Base-by-base conservation (phyloP, 2,329 filamentous ascomycete species). In the Colletotrichum trifolii region DNA sequence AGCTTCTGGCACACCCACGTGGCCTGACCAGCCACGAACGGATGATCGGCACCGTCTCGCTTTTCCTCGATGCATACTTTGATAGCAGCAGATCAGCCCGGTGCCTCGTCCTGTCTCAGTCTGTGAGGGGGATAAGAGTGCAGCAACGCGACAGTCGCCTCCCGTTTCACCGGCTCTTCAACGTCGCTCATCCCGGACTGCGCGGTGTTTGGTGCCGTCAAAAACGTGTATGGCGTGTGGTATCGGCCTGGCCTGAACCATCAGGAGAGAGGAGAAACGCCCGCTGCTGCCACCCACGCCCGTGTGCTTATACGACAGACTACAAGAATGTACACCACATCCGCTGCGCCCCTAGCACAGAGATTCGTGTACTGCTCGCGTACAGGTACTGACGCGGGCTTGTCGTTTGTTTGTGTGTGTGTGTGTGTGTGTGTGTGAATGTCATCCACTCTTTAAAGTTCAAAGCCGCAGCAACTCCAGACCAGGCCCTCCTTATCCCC, bases 401-500 rank as follows among this genome's bases (percentile, higher is more conserved):
- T 47, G 42, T n/a, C 25, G 25, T 25, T 25, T 25, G 25, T 25
- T 4, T 17, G 17, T 17, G 17, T 17, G 17, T 17, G 25, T 25
- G 25, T 17, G 17, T 17, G 17, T 17, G 25, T 25, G 25, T 4
- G 25, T 25, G 25, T 25, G 25, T 5, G 25, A 48, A 34, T n/a
- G 6, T 61, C 40, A 8, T 17, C 57, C 61, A 64, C 61, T 64
- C 49, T 64, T 64, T 64, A 64, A 43, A 64, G 61, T 64, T 64
- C 61, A 49, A 40, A 39, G 46, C 39, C 58, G 61, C 61, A 64
- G 50, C 45, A 50, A 35, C 12, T 12, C 34, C 36, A 35, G 56
- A 47, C 17, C 56, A 54, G 61, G 12, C 55, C 34, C 33, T 15
- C 53, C 54, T 59, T 10, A 38, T 15, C 40, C 35, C 55, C 55